Conservation (phyloP, 1,284 basidiomycete genomes). For the Marasmius sp. region DNA sequence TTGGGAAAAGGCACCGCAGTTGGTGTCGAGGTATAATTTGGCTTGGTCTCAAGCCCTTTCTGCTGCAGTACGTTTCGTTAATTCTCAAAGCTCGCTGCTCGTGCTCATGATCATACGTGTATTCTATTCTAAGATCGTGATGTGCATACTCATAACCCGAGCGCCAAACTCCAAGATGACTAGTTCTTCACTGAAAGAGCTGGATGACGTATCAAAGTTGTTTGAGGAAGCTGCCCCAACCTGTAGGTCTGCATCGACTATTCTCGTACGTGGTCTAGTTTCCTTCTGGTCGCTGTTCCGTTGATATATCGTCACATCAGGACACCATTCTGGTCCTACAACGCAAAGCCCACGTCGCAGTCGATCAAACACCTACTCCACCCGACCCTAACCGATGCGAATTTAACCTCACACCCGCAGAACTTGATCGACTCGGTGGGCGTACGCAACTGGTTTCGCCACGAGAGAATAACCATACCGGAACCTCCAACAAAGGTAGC, state of each 20-base stretch:
- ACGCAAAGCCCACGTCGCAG: conserved; percentile 50
- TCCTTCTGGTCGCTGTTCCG: background rate
- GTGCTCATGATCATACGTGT: background rate
- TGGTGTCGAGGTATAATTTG: conserved; percentile 45
- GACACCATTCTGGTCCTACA: conserved; percentile 49
- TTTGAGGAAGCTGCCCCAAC: conserved; percentile 52
- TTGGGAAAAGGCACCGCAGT: conserved; percentile 37
- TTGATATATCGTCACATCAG: conserved; percentile 28
- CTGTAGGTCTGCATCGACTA: conserved; percentile 47
- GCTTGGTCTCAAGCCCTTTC: conserved; percentile 64
- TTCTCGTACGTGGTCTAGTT: conserved; percentile 40
- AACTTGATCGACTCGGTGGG: conserved; percentile 64
- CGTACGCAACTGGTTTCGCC: conserved; percentile 48
- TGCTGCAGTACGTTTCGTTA: conserved; percentile 49
- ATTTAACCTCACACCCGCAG: conserved; percentile 33
- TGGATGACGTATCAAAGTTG: conserved; percentile 48
- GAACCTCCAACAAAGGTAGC: background rate
- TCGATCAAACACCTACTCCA: conserved; percentile 33
- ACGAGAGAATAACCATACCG: conserved; percentile 5
- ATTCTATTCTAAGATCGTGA: conserved; percentile 50
- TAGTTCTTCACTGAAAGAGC: conserved; percentile 53
- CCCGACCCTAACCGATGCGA: background rate
- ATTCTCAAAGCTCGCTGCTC: background rate
- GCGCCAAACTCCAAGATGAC: conserved; percentile 59
- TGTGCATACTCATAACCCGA: conserved; percentile 62